Percentiles rank a stretch among this genome's conserved stretches.
Evolutionary conservation across 805 yeast genomes (phyloP).

Genomic region (Suhomyces prunicola): DNA sequence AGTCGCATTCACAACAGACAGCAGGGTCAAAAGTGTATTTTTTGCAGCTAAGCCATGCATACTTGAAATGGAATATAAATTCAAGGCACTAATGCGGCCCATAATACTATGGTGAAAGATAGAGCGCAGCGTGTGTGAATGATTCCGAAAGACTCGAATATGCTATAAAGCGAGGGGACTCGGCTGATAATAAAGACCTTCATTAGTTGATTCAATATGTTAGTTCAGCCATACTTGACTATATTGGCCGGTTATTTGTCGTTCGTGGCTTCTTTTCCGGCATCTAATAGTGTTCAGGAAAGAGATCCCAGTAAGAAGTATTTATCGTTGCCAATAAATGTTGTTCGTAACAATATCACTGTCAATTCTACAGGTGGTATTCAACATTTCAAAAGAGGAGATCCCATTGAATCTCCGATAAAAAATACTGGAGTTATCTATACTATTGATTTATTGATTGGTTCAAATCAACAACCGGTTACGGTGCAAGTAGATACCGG

Average conservation of each 20-base stretch:
- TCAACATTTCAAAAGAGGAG: not conserved
- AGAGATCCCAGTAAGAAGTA: not conserved
- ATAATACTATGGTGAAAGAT: too few species aligned
- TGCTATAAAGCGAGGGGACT: too few species aligned
- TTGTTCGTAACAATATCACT: not conserved
- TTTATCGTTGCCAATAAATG: not conserved
- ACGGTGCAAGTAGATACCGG: constrained; percentile 5
- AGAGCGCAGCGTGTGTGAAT: too few species aligned
- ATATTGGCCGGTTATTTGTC: not conserved
- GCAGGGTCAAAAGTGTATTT: too few species aligned
- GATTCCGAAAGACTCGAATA: too few species aligned
- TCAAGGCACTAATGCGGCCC: too few species aligned
- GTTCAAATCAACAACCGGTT: constrained; percentile 6
- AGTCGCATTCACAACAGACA: too few species aligned
- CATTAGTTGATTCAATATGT: too few species aligned
- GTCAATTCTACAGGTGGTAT: too few species aligned
- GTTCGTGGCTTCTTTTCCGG: not conserved
- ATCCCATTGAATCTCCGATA: not conserved
- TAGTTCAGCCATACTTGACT: not conserved
- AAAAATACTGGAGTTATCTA: not conserved
- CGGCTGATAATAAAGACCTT: too few species aligned
- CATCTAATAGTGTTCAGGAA: not conserved
- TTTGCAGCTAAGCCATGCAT: too few species aligned
- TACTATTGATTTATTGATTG: constrained; percentile 1
- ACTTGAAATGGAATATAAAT: too few species aligned